Evolutionary conservation across 306 rosid species (phyloP).

Genomic region (Inga leiocalycina): DNA sequence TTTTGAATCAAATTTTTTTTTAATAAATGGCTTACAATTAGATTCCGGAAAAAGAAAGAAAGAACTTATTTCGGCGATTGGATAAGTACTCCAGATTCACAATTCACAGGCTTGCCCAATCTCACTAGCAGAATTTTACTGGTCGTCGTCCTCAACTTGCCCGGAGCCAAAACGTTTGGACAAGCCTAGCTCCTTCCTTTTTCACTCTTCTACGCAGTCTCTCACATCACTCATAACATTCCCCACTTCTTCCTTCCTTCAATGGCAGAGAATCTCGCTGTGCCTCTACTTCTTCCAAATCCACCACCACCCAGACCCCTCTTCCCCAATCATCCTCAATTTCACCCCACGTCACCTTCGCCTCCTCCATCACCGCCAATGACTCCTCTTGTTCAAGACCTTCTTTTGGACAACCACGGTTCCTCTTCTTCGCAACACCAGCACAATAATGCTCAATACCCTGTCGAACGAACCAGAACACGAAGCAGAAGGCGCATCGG

Average conservation of each 20-base stretch:
- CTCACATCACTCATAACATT: background rate
- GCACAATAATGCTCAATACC: constrained; percentile 4
- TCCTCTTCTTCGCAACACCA: constrained; percentile 15
- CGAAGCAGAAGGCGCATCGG: constrained; percentile 45
- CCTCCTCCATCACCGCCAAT: constrained; percentile 44
- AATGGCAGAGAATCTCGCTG: constrained; percentile 63
- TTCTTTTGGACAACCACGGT: constrained; percentile 36
- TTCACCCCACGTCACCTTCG: constrained; percentile 18
- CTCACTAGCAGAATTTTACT: background rate
- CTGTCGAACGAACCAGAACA: background rate
- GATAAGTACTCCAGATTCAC: too few relatives aligned
- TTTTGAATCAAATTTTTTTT: too few relatives aligned
- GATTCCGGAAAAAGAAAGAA: too few relatives aligned
- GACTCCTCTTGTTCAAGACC: constrained; percentile 56
- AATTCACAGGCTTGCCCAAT: background rate
- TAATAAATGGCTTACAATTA: too few relatives aligned
- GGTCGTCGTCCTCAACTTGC: background rate
- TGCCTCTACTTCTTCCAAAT: constrained; percentile 60
- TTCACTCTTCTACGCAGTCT: background rate
- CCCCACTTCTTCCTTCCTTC: background rate
- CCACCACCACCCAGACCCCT: constrained; percentile 53
- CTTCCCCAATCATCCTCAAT: constrained; percentile 37
- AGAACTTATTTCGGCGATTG: too few relatives aligned
- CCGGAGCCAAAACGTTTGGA: background rate
- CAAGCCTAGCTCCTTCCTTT: background rate